A percentile compares a stretch with the other conserved stretches of the same genome.
Evolutionary conservation across 2,329 filamentous ascomycete genomes (phyloP).

Genomic region (Pseudogymnoascus sp.): DNA sequence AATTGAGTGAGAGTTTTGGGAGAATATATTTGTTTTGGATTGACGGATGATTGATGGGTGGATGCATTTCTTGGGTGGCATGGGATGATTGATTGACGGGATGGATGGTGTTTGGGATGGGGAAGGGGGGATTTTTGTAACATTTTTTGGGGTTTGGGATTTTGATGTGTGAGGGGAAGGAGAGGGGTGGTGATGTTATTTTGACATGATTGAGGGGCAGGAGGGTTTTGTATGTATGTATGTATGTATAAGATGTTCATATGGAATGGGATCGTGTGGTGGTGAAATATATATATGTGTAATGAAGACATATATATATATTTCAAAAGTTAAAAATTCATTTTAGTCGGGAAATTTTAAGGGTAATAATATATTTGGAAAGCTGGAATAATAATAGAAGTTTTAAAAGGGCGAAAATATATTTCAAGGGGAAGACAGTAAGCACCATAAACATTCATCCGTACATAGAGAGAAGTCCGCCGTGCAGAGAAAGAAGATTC

Average conservation of each 20-base stretch:
- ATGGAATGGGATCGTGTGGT: neutral
- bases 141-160: neutral
- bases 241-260: neutral
- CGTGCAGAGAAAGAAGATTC: neutral
- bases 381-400: constrained; percentile 24
- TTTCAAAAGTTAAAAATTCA: neutral
- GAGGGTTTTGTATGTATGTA: neutral
- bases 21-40: neutral
- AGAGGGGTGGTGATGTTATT: neutral
- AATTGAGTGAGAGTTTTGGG: neutral
- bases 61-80: neutral
- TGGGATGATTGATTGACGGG: neutral
- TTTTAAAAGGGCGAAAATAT: neutral
- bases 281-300: neutral
- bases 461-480: neutral
- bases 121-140: neutral
- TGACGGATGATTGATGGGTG: neutral
- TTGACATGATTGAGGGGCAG: neutral
- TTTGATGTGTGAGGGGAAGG: neutral
- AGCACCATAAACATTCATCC: no score
- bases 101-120: neutral
- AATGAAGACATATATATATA: neutral
- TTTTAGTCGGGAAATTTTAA: constrained; percentile 24
- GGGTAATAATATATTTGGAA: no score
- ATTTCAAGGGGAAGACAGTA: no score